Conservation (phyloP, 139 green algal species). For the Tetraselmis striata region DNA sequence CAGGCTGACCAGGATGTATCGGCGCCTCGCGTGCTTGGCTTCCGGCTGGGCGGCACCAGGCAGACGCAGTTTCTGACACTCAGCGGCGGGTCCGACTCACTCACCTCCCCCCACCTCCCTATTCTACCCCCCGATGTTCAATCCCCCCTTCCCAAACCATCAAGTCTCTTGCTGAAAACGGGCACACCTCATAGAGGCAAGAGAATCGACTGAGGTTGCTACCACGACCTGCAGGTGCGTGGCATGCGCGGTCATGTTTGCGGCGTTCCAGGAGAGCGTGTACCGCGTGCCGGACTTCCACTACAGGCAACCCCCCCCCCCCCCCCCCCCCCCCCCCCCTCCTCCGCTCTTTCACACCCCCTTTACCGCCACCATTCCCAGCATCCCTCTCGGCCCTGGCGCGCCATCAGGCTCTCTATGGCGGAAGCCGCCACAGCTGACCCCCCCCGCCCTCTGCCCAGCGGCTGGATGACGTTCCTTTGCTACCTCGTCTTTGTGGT, state of each 20-base stretch:
- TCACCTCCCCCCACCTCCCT: too few relatives aligned
- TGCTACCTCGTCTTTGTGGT: constrained; percentile 22
- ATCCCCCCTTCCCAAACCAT: too few relatives aligned
- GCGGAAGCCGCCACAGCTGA: too few relatives aligned
- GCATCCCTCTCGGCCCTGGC: neutral
- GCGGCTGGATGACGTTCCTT: constrained; percentile 26
- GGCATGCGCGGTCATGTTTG: constrained; percentile 18
- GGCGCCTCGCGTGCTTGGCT: constrained; percentile 9
- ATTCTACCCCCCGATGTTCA: too few relatives aligned
- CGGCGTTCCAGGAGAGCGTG: constrained; percentile 26
- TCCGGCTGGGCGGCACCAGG: constrained; percentile 4
- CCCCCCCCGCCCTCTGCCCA: constrained; percentile 16
- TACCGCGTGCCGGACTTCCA: constrained; percentile 4
- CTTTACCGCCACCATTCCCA: too few relatives aligned
- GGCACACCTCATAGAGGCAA: too few relatives aligned
- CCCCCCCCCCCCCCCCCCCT: too few relatives aligned
- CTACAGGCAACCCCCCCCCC: neutral
- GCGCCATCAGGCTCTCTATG: neutral
- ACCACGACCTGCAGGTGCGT: too few relatives aligned
- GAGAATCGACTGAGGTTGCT: too few relatives aligned
- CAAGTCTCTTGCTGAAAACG: too few relatives aligned
- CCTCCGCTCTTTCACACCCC: too few relatives aligned
- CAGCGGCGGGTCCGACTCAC: constrained; percentile 14
- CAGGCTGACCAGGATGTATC: neutral
- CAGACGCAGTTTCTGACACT: constrained; percentile 11